phyloP scores from a whole-genome alignment of 148 eudicot genomes.

The Polygonum maritimum region DNA sequence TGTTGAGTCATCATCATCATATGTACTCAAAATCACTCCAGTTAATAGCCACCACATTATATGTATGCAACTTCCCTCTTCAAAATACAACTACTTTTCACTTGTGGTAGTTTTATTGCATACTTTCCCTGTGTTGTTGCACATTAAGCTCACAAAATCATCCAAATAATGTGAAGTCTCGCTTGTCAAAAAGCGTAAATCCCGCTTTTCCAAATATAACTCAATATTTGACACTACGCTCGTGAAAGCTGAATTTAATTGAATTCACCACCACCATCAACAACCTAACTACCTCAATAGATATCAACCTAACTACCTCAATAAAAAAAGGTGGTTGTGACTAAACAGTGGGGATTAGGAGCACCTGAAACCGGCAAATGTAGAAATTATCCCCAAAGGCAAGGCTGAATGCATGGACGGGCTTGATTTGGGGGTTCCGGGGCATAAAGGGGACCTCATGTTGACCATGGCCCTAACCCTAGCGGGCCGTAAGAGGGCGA shows the following conservation, averaged over 20 bases:
- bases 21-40: too few species aligned
- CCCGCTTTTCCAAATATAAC: not conserved
- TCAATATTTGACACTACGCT: not conserved
- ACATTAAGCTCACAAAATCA: not conserved
- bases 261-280: not conserved
- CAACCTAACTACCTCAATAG: too few species aligned
- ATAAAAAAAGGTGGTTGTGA: not conserved
- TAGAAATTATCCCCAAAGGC: conserved; percentile 44
- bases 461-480: conserved; percentile 35
- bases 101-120: too few species aligned
- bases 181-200: not conserved
- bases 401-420: conserved; percentile 20
- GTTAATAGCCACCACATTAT: too few species aligned
- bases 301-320: not conserved
- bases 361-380: conserved; percentile 53
- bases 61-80: not conserved
- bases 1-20: too few species aligned
- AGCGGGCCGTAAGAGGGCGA: conserved; percentile 33
- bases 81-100: not conserved
- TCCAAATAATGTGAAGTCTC: not conserved
- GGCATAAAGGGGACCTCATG: conserved; percentile 37
- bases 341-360: not conserved
- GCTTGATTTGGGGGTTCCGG: conserved; percentile 24
- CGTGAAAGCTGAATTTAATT: not conserved
- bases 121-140: not conserved